Conservation (phyloP, 441 rosid species). For the Erodium chrysanthum region DNA sequence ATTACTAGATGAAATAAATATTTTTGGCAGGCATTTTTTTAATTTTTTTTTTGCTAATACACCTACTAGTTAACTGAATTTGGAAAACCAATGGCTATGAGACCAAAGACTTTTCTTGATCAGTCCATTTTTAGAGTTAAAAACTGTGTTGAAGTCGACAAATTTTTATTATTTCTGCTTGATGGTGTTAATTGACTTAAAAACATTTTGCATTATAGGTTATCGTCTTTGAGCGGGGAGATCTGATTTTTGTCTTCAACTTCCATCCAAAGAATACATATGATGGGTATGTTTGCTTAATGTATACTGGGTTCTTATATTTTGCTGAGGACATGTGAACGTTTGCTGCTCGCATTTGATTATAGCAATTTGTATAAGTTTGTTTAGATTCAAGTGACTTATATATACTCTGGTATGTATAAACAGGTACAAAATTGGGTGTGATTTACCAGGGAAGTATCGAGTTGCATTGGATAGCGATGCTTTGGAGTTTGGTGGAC, state of each 20-base stretch:
- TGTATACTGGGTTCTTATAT: neutral
- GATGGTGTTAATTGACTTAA: neutral
- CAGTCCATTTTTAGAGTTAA: neutral
- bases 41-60: neutral
- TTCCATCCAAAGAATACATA: conserved; percentile 66
- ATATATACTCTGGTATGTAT: conserved; percentile 21
- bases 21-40: neutral
- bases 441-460: conserved; percentile 73
- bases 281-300: conserved; percentile 42
- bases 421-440: conserved; percentile 69
- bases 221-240: conserved; percentile 74
- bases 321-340: neutral
- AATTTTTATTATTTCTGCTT: neutral
- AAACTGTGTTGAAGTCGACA: neutral
- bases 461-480: conserved; percentile 72
- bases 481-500: conserved; percentile 62
- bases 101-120: neutral
- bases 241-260: conserved; percentile 66
- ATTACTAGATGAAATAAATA: neutral
- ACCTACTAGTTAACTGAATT: neutral
- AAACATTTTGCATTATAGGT: conserved; percentile 35
- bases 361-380: neutral
- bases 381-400: conserved; percentile 9
- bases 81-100: neutral
- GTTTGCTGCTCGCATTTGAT: neutral